Conservation (phyloP, 2,329 filamentous ascomycete genomes). For the Trichophyton benhamiae region DNA sequence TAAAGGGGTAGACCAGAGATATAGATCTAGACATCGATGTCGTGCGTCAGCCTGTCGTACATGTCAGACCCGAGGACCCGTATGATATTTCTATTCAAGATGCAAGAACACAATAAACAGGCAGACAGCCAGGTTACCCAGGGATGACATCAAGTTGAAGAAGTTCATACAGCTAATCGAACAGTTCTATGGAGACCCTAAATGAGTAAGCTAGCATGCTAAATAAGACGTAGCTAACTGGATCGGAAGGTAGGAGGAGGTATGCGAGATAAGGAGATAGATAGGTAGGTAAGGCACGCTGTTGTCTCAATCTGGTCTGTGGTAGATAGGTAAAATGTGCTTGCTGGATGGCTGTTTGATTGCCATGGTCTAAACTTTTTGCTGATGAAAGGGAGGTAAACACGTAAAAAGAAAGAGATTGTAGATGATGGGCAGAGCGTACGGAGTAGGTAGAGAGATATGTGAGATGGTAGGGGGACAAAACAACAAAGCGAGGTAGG, state of each 20-base stretch:
- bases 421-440: neutral
- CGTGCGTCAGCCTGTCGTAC: neutral
- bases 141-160: neutral
- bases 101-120: too few species aligned
- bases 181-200: neutral
- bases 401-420: neutral
- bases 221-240: neutral
- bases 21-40: neutral
- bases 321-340: neutral
- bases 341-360: neutral
- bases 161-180: neutral
- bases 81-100: too few species aligned
- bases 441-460: neutral
- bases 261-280: neutral
- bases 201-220: neutral
- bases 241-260: neutral
- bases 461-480: too few species aligned
- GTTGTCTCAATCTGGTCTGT: neutral
- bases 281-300: neutral
- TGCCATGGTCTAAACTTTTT: neutral
- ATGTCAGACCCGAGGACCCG: neutral
- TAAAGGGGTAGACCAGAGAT: neutral
- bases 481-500: too few species aligned
- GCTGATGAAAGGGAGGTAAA: neutral
- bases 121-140: too few species aligned